Base-by-base conservation (phyloP, 495 filamentous ascomycete species). In the Podospora australis region DNA sequence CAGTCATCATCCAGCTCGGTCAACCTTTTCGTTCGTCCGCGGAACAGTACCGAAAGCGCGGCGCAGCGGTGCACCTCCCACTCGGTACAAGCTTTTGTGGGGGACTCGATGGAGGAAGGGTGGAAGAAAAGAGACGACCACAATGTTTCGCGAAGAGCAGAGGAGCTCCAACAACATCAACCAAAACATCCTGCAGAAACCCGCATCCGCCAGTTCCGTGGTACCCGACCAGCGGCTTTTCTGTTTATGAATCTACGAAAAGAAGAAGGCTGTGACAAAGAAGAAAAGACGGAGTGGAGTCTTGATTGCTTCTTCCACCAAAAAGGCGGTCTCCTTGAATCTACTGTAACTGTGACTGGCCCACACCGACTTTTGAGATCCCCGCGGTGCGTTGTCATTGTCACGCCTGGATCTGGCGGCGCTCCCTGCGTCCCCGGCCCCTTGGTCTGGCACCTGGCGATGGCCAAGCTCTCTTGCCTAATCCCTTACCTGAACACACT, bases 331-430 rank as follows among this genome's bases (percentile, higher is more conserved):
- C 21, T 43, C 40, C 40, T 26, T n/a, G n/a, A n/a, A n/a, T n/a
- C n/a, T n/a, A n/a, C n/a, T n/a, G n/a, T n/a, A n/a, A n/a, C n/a
- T n/a, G n/a, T 21, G 2, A 24, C 5, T 43, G 41, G 49, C 38
- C 52, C 58, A 64, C 61, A 64, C 61, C 61, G 61, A 64, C 61
- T 60, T 64, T 64, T 64, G 41, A 51, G 46, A 40, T 57, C 41
- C 39, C 21, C 21, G 20, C 14, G 50, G 54, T 59, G 59, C 43
- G 54, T 39, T 55, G 60, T 54, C 57, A 46, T 56, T 46, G 51
- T 43, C 49, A 43, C 44, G 30, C 46, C 44, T 29, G 47, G 26
- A 49, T 26, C 46, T 50, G 48, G 49, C 52, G 50, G 45, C 30
- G 41, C 44, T 46, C 47, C 51, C 47, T 56, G 44, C 52, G 26